Evolutionary conservation across 1,284 basidiomycete genomes (phyloP), one percentile per base, ranked within the genome.

Genomic region (Sporisorium sorghi): DNA sequence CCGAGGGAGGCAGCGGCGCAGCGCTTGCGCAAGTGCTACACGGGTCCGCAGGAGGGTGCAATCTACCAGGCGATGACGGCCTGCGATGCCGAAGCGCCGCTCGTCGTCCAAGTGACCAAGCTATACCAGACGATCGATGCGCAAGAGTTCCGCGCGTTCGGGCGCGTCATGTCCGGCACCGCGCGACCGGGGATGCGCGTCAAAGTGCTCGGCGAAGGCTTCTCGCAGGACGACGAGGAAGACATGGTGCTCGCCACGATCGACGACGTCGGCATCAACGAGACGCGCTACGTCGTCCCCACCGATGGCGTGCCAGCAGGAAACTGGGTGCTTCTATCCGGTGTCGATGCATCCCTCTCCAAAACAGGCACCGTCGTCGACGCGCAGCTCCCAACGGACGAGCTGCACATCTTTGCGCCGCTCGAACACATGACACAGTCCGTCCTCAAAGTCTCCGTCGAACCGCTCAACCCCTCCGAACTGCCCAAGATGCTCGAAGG

Each of bases 401-500:
- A 97, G 79, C 88, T 97, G 11, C 89, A 96, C 86, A 97, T 97
- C 84, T 97, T 98, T 90, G 89, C 90, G 32, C 95, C 97, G 2
- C 90, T 99, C 85, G 92, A 92, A 79, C 96, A 99, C 85, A 91
- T 97, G 87, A 97, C 97, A 1, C 91, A 96, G 84, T 93, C 95
- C 0, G 94, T 99, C n/a, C 89, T 99, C 76, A 99, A 99, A 86
- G 91, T 99, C 74, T 94, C 97, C 24, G 97, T 99, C 57, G 97
- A 99, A 86, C 97, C 97, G 11, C 94, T 99, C 55, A 91, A 93
- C 26, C 97, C 97, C 3, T 96, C 95, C 14, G 97, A 99, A 86
- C 87, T 99, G 57, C 97, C 97, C 14, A 98, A 99, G 86, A 98
- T 99, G 95, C 88, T 99, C 70, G 92, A 96, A 44, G 97, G 97